Evolutionary conservation across 1,139 yeast species (phyloP), one percentile per base, ranked within the genome.

Genomic region (Suhomyces yuchorum): DNA sequence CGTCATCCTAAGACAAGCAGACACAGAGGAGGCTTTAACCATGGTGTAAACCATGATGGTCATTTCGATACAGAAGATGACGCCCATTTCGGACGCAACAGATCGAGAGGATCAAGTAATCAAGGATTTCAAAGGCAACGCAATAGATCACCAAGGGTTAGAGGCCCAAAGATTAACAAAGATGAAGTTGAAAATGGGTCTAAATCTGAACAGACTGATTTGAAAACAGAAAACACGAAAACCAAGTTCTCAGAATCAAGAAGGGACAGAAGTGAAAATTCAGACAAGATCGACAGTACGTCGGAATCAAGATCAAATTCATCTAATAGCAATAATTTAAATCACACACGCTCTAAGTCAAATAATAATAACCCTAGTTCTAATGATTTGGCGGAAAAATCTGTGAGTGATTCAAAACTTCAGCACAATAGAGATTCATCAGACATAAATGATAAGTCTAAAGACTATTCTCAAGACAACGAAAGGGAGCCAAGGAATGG

Each of bases 231-330:
- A 23, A 11, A 17, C 17, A 19, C 26, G 23, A 30, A 42, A 33
- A 22, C 30, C 19, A 18, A 30, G 24, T 15, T 42, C 30, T 11
- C 34, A 7, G 32, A 18, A n/a, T n/a, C 32, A 17, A 53, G 55
- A 15, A 56, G 50, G 37, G 52, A 47, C 34, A 53, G 39, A 38
- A 19, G 20, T 20, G 39, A 37, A 20, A 24, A 2, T 2, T n/a
- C 30, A 7, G 39, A 23, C 3, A n/a, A 15, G 8, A 8, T 11
- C n/a, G 30, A 23, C 7, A 8, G n/a, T 14, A 14, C 28, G 3
- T n/a, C 39, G 3, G 14, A 8, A 14, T 22, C 39, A 23, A 37
- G 30, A 23, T 37, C 39, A 23, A 37, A 23, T 17, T 22, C 39
- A 22, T 20, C 26, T 2, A 22, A 23, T 4, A 17, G 20, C 12